Evolutionary conservation across 2,329 filamentous ascomycete genomes (phyloP).

Genomic region (Exserohilum turcica): DNA sequence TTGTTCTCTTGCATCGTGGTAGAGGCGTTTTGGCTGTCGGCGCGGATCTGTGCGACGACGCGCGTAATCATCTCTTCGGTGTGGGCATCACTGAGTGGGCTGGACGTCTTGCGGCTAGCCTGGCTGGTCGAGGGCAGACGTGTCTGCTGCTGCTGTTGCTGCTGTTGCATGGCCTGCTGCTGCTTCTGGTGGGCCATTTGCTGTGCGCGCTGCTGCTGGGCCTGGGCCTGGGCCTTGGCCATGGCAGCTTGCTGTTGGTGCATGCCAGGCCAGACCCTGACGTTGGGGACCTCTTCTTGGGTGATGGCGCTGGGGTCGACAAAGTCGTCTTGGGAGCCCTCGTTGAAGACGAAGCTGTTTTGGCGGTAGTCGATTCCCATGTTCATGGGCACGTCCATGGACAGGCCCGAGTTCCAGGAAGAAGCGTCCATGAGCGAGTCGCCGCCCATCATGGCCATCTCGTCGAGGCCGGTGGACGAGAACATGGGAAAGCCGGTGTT

Average conservation of each 20-base stretch:
- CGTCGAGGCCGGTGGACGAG: conserved; percentile 69
- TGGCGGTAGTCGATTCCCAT: conserved; percentile 65
- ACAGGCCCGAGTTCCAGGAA: conserved; percentile 59
- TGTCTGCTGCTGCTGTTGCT: conserved; percentile 49
- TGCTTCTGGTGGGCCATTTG: conserved; percentile 48
- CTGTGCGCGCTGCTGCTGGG: conserved; percentile 54
- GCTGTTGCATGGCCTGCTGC: conserved; percentile 40
- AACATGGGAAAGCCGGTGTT: conserved; percentile 51
- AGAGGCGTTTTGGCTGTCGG: conserved; percentile 61
- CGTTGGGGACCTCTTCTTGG: conserved; percentile 64
- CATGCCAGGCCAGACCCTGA: conserved; percentile 89
- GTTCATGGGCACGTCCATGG: conserved; percentile 65
- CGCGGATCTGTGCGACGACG: conserved; percentile 88
- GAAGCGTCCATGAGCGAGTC: conserved; percentile 59
- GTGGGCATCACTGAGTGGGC: conserved; percentile 52
- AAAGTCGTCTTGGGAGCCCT: conserved; percentile 56
- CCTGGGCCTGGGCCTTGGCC: conserved; percentile 43
- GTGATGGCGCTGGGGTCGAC: conserved; percentile 76
- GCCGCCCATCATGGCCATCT: conserved; percentile 63
- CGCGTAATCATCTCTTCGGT: conserved; percentile 91
- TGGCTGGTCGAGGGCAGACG: conserved; percentile 28
- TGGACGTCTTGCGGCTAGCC: conserved; percentile 44
- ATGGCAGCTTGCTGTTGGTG: conserved; percentile 82
- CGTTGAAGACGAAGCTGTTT: conserved; percentile 67
- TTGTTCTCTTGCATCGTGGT: conserved; percentile 59